A percentile compares a stretch with the other conserved stretches of the same genome.
Conservation (phyloP, 169 alveolate genomes). For the Eimeria praecox region DNA sequence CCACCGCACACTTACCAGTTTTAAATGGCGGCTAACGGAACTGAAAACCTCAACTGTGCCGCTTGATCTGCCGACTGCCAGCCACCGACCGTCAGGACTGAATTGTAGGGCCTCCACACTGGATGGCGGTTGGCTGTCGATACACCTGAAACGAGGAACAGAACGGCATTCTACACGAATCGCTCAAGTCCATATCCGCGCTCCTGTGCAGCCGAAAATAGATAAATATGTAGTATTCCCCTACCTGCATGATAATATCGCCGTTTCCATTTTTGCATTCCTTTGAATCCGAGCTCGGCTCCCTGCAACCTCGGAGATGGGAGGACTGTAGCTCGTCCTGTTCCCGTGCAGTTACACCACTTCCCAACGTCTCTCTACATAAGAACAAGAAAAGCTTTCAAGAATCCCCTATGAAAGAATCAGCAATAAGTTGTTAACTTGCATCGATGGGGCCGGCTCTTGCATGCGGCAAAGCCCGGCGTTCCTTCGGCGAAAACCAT, state of each 20-base stretch:
- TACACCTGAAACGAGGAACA: conserved; percentile 36
- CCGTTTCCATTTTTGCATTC: conserved; percentile 65
- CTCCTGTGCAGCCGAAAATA: too few relatives aligned
- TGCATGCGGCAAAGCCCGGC: conserved; percentile 25
- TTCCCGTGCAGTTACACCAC: conserved; percentile 27
- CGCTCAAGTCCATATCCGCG: neutral
- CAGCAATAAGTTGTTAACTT: neutral
- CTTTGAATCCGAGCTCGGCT: neutral
- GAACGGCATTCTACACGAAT: neutral
- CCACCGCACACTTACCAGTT: conserved; percentile 24
- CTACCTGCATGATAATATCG: conserved; percentile 68
- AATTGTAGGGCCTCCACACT: conserved; percentile 75
- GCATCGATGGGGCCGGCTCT: conserved; percentile 45
- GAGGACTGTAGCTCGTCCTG: conserved; percentile 19
- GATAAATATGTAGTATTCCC: neutral
- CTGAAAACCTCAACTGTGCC: conserved; percentile 73
- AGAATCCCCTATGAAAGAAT: neutral
- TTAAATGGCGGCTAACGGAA: conserved; percentile 1
- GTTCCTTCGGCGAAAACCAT: conserved; percentile 30
- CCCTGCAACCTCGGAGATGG: neutral
- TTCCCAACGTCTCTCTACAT: neutral
- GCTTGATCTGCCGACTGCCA: conserved; percentile 77
- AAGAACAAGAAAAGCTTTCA: neutral
- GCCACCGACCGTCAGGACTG: conserved; percentile 82
- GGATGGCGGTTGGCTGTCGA: conserved; percentile 68